Evolutionary conservation across 2,329 filamentous ascomycete species (phyloP).

Genomic region (Aspergillus pseudotamarii): DNA sequence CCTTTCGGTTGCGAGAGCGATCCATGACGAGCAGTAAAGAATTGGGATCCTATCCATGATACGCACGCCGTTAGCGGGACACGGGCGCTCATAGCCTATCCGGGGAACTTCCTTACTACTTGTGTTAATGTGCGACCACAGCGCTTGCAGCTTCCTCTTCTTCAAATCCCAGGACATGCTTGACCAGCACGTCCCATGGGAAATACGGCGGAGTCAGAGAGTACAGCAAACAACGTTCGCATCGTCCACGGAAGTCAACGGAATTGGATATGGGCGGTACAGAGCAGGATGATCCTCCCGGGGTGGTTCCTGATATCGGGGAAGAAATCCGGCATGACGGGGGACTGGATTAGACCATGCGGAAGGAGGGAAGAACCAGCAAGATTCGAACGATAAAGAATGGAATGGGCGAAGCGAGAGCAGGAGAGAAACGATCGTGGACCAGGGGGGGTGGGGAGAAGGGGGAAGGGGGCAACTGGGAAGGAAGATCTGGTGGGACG

Average conservation of each 20-base stretch:
- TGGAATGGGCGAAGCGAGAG: not conserved
- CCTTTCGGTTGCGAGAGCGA: conserved; percentile 11
- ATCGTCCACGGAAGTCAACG: conserved; percentile 3
- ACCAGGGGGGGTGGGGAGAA: not conserved
- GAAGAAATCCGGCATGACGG: not conserved
- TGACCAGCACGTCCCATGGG: conserved; percentile 19
- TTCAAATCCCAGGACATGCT: conserved; percentile 21
- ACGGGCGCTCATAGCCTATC: not conserved
- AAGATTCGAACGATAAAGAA: not conserved
- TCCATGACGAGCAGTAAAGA: not conserved
- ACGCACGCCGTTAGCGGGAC: not conserved
- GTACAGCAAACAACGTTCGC: not conserved
- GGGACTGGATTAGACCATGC: not conserved
- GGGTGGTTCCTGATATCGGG: not conserved
- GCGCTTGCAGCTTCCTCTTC: conserved; percentile 16
- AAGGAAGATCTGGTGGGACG: not conserved
- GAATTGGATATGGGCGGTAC: not conserved
- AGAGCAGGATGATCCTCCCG: not conserved
- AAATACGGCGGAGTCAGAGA: conserved; percentile 7
- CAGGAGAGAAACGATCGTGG: not conserved
- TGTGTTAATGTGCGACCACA: conserved; percentile 19
- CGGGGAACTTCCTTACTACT: conserved; percentile 4
- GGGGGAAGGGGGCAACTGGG: not conserved
- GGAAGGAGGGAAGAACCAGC: not conserved
- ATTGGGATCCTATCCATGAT: not conserved